Evolutionary conservation across 2,329 filamentous ascomycete species (phyloP), one percentile per base, ranked within the genome.

Genomic region (Ceratocystis ficicola): DNA sequence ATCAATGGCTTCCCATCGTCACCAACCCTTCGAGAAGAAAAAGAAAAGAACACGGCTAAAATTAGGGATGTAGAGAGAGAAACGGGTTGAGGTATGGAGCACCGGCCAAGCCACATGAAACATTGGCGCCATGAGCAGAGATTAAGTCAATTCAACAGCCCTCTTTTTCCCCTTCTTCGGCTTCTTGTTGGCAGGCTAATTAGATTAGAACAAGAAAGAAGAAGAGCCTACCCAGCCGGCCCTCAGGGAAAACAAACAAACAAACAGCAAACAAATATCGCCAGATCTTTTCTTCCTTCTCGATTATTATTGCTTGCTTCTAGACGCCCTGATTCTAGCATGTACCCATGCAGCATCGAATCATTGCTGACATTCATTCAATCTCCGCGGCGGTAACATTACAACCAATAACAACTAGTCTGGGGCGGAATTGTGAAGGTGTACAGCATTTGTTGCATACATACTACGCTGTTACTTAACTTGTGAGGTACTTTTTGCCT

Each of bases 21-120:
- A 59, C 8, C 55, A 36, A 10, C 25, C 17, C 55, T 32, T 57
- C 6, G 52, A 17, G 22, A 15, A 5, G 25, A 12, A 15, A 17
- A 12, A 15, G n/a, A 59, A 59, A 22, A 57, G 30, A 57, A n/a
- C n/a, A 15, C 20, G 32, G 10, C 55, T 36, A 59, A 32, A 59
- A 59, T n/a, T 41, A 25, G 55, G 28, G 32, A 59, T 22, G 12
- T 36, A 8, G 32, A 59, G 55, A 59, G 55, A 52, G 20, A n/a
- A n/a, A 59, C 48, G 22, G 48, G 52, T 28, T 57, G 28, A 6
- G 52, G 30, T 28, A 59, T 17, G 20, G 64, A 66, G 65, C 64
- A 62, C 64, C 50, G 48, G 65, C 44, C 59, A 66, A 59, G 59
- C 65, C 59, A 66, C 30, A 66, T 66, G 65, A 63, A 66, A 66